Conservation (phyloP, 1,284 basidiomycete species). For the Flammula alnicola region DNA sequence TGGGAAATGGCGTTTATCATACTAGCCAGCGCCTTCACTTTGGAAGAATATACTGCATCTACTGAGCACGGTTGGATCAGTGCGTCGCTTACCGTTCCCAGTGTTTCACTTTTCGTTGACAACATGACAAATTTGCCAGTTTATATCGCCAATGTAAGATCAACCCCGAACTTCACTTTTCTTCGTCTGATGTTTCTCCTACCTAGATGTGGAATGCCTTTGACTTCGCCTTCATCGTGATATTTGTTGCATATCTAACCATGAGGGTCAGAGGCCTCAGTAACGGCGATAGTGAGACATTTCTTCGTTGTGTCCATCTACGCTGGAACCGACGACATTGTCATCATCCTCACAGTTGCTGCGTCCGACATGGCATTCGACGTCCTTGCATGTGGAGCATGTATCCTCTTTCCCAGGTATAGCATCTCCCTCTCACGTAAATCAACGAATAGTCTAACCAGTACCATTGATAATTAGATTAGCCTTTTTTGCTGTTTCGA, state of each 20-base stretch:
- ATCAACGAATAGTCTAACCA: background rate
- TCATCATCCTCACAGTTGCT: constrained; percentile 40
- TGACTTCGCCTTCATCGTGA: constrained; percentile 76
- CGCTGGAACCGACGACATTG: background rate
- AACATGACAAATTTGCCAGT: constrained; percentile 46
- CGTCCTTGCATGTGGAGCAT: constrained; percentile 82
- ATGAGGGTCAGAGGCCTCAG: constrained; percentile 71
- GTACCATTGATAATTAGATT: constrained; percentile 35
- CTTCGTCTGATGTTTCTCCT: constrained; percentile 6
- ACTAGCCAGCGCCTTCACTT: constrained; percentile 75
- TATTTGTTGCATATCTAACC: constrained; percentile 73
- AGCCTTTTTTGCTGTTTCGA: constrained; percentile 85
- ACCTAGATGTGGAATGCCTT: constrained; percentile 86
- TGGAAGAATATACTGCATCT: constrained; percentile 82
- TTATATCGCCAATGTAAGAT: constrained; percentile 77
- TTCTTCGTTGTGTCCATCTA: background rate
- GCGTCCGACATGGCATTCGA: constrained; percentile 80
- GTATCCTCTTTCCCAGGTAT: constrained; percentile 83
- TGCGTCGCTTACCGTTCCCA: constrained; percentile 48
- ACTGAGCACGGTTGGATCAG: constrained; percentile 87
- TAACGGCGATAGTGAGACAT: constrained; percentile 53
- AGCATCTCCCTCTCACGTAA: background rate
- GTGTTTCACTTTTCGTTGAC: background rate
- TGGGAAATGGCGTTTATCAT: constrained; percentile 79
- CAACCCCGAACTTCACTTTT: background rate